Percentiles rank a stretch among this genome's conserved stretches.
These are phyloP conservation scores for Colletotrichum salicis DNA, from an alignment of 2,329 filamentous ascomycete species.

Conservation along the genomic window DNA sequence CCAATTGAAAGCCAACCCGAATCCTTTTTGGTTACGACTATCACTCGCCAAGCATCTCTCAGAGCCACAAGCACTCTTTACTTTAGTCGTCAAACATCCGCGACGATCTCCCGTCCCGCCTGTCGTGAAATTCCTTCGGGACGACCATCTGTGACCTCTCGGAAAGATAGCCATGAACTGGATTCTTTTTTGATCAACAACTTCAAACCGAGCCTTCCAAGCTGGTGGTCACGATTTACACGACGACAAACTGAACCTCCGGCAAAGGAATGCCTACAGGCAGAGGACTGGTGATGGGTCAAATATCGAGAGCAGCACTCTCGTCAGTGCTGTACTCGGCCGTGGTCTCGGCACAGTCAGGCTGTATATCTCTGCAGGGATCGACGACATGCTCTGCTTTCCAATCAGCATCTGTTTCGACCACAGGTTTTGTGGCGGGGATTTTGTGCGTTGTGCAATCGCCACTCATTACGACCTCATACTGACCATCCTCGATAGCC, in stretches of 20 bases:
- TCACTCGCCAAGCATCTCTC: constrained; percentile 43
- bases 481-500: constrained; percentile 61
- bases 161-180: constrained; percentile 29
- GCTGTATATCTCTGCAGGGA: constrained; percentile 69
- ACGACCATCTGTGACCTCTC: not conserved
- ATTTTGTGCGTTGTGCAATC: constrained; percentile 67
- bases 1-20: constrained; percentile 39
- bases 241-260: not conserved
- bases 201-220: not conserved
- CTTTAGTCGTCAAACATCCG: not conserved
- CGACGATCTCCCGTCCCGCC: not conserved
- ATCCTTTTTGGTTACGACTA: constrained; percentile 46
- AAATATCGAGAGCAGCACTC: constrained; percentile 29
- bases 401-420: constrained; percentile 76
- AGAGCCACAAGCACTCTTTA: constrained; percentile 33
- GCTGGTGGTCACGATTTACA: not conserved
- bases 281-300: constrained; percentile 11
- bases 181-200: constrained; percentile 11
- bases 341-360: constrained; percentile 56
- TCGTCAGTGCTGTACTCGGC: constrained; percentile 46
- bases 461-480: not conserved
- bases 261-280: not conserved
- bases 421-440: constrained; percentile 64
- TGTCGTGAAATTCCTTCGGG: not conserved
- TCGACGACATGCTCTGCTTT: constrained; percentile 81